Evolutionary conservation across 106 monocot species (phyloP).

Genomic region (Dioscorea zingiberensis): DNA sequence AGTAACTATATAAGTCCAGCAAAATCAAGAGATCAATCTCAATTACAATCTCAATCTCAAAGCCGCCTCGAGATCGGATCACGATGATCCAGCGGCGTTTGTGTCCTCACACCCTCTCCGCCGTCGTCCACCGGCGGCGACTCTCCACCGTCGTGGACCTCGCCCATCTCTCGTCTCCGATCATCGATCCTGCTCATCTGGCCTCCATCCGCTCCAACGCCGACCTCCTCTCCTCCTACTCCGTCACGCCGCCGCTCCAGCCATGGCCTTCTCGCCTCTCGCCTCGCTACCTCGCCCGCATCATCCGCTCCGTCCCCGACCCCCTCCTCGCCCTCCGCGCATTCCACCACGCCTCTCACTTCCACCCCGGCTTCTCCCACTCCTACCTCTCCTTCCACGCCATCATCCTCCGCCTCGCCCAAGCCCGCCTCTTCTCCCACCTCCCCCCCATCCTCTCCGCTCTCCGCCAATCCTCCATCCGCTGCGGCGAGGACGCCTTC

Average conservation of each 20-base stretch:
- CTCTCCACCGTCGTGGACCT: slow-evolving; percentile 36
- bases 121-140: slow-evolving; percentile 3
- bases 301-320: slow-evolving; percentile 46
- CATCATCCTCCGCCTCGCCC: slow-evolving; percentile 30
- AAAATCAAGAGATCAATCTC: too few species aligned
- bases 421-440: slow-evolving; percentile 30
- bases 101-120: too few species aligned
- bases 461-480: slow-evolving; percentile 17
- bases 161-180: slow-evolving; percentile 27
- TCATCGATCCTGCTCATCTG: slow-evolving; percentile 25
- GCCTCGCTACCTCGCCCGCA: slow-evolving; percentile 40
- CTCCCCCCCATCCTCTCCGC: slow-evolving; percentile 22
- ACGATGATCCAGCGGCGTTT: too few species aligned
- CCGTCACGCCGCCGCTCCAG: slow-evolving; percentile 62
- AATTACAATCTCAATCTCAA: too few species aligned
- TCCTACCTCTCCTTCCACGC: slow-evolving; percentile 38
- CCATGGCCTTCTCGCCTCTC: slow-evolving; percentile 61
- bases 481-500: slow-evolving; percentile 37
- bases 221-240: slow-evolving; percentile 37
- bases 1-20: too few species aligned
- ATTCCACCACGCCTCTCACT: slow-evolving; percentile 55
- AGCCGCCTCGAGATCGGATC: too few species aligned
- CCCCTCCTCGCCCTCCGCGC: slow-evolving; percentile 29
- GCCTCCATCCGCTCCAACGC: slow-evolving; percentile 31
- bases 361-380: slow-evolving; percentile 40